A percentile compares a stretch with the other conserved stretches of the same genome.
phyloP scores from a whole-genome alignment of 139 green algal genomes.

The Closterium sp. region DNA sequence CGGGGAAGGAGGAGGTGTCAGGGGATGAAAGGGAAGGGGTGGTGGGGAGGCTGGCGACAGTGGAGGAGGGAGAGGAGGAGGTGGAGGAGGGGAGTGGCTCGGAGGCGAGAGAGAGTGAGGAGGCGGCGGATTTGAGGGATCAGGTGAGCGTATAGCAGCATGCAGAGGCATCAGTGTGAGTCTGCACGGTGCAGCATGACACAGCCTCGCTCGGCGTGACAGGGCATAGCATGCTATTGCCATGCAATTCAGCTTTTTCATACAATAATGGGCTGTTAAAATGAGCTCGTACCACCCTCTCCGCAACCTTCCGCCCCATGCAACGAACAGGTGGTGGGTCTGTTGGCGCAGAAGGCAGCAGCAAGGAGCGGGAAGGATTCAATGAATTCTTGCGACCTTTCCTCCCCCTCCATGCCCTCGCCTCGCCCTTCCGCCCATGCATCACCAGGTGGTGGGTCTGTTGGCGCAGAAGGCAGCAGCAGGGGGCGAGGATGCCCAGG shows the following conservation, averaged over 20 bases:
- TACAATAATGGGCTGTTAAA: too few species aligned
- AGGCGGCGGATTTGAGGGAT: slow-evolving; percentile 79
- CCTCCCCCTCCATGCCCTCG: not conserved
- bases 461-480: not conserved
- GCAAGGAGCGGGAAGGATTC: not conserved
- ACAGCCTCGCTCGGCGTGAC: too few species aligned
- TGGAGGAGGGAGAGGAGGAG: not conserved
- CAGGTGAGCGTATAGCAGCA: slow-evolving; percentile 72
- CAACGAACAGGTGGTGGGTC: too few species aligned
- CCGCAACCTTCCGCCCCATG: too few species aligned
- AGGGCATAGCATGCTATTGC: too few species aligned
- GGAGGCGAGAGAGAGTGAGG: slow-evolving; percentile 53
- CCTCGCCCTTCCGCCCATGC: not conserved
- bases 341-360: slow-evolving; percentile 61
- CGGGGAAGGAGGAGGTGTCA: slow-evolving; percentile 71
- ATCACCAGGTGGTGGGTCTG: not conserved
- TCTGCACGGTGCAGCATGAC: too few species aligned
- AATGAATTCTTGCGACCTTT: not conserved
- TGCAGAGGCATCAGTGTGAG: too few species aligned
- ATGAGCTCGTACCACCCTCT: too few species aligned
- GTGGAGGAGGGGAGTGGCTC: not conserved
- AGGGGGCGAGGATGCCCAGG: not conserved
- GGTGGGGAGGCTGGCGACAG: not conserved
- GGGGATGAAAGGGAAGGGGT: slow-evolving; percentile 67
- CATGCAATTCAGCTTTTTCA: too few species aligned